Base-by-base conservation (phyloP, 106 monocot species). In the Apostasia shenzhenica region DNA sequence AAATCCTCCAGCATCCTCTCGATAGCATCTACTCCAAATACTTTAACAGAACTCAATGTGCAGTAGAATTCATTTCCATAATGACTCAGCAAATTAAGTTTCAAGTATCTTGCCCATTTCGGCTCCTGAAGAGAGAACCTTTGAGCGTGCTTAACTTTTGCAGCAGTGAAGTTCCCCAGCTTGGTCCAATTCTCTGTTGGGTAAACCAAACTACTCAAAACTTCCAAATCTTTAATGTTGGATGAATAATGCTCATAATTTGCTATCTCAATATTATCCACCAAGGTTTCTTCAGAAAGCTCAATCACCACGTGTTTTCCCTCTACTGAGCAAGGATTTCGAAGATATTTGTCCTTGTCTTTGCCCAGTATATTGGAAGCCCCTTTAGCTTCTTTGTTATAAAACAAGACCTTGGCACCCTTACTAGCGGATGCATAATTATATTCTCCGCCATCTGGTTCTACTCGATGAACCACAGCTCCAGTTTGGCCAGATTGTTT, bases 231-330 rank as follows among this genome's bases (percentile, higher is more conserved):
- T 68, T 85, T 92, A 45, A 85, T 72, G 47, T 85, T 92, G n/a
- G 92, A 88, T n/a, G 88, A 85, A 64, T 92, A 92, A 55, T 92
- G 92, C 62, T 92, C 92, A 61, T 88, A 92, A 67, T 92, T 92
- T 45, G 83, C 88, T 43, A 92, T 76, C 68, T 80, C 80, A 48
- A 92, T 80, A 4, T 76, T 81, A 59, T 77, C 78, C 12, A 92
- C 92, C 43, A 92, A 81, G 9, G 92, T 92, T 71, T 92, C 92
- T 72, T 92, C 92, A 61, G 92, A 92, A 39, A 92, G 83, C 70
- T 92, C 92, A 54, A 92, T 70, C 54, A 84, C 75, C 41, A 88
- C 78, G 67, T 73, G 85, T 69, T 92, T 92, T 48, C 83, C 83
- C 68, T 88, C 92, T 10, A 61, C 88, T 41, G 92, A 92, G 71